Evolutionary conservation across 192 early-diverging fungal genomes (phyloP).

Genomic region (Umbelopsis sp.): DNA sequence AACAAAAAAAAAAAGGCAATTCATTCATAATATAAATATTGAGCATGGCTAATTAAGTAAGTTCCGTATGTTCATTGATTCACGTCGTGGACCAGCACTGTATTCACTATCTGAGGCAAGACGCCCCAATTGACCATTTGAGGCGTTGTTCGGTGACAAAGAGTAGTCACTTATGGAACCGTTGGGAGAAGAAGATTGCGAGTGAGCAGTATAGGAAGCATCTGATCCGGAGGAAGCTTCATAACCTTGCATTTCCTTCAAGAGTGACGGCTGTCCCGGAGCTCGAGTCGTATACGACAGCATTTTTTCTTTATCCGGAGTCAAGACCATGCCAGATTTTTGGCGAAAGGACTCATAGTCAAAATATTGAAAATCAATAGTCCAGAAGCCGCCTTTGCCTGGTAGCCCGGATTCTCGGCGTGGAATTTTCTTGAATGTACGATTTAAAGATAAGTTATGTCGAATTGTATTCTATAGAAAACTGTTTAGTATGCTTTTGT

Average conservation of each 20-base stretch:
- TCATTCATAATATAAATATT: neutral
- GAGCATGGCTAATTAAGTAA: neutral
- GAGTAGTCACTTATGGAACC: neutral
- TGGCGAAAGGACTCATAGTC: slow-evolving; percentile 11
- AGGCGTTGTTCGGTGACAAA: neutral
- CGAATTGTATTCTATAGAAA: slow-evolving; percentile 83
- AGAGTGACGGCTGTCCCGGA: neutral
- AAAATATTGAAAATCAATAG: slow-evolving; percentile 37
- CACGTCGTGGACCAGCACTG: neutral
- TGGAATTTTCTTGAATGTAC: slow-evolving; percentile 75
- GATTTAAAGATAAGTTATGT: slow-evolving; percentile 89
- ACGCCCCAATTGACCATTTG: neutral
- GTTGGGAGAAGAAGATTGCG: neutral
- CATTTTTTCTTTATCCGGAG: neutral
- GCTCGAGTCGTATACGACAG: neutral
- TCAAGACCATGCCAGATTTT: neutral
- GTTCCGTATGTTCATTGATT: neutral
- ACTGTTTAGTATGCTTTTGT: neutral
- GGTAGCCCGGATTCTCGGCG: slow-evolving; percentile 59
- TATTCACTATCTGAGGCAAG: neutral
- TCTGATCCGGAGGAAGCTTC: neutral
- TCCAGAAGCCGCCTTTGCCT: slow-evolving; percentile 74
- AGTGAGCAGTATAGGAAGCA: neutral
- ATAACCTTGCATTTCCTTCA: neutral
- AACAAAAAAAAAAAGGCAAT: neutral